Base-by-base conservation (phyloP, 345 rosid species). In the Orychophragmus violaceus region DNA sequence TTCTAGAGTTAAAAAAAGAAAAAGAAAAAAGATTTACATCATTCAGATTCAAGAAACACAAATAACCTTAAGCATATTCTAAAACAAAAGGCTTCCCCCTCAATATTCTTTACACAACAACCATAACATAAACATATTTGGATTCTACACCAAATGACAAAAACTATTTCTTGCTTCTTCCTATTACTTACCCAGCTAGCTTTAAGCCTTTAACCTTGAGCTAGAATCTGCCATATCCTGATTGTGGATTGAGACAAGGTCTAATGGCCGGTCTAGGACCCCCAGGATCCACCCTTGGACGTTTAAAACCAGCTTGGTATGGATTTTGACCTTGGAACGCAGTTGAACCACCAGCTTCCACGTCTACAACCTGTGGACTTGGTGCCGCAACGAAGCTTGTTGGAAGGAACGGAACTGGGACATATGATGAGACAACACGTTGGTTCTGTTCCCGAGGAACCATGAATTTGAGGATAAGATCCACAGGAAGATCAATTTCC, bases 401-500 rank as follows among this genome's bases (percentile, higher is more conserved):
- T 64, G 70, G 66, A 56, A 8, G 27, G 18, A 11, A 55, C 8
- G 13, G 69, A 57, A 37, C 13, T 22, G 48, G 29, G 32, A 23
- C 44, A 59, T 27, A 17, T 18, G 71, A 57, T 28, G 45, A 50
- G 8, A 57, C 59, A 42, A 30, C 18, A 50, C 18, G n/a, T 39
- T 23, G 66, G 45, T 65, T 64, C 21, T 48, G 58, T 18, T 41
- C 66, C 8, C 66, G 29, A 1, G 66, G 71, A 58, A 58, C 60
- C 71, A 72, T 65, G 21, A 72, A 72, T 33, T 50, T 72, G 39
- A 29, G 23, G 8, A 72, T 65, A 8, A 72, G 48, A 18, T 72
- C 71, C 6, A 49, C 61, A 12, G 71, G 76, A 23, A 72, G 71
- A 65, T 72, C 49, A 5, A 72, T 51, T 11, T 72, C 71, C 54